Evolutionary conservation across 2,329 filamentous ascomycete species (phyloP).

Genomic region (Phialophora macrospora): DNA sequence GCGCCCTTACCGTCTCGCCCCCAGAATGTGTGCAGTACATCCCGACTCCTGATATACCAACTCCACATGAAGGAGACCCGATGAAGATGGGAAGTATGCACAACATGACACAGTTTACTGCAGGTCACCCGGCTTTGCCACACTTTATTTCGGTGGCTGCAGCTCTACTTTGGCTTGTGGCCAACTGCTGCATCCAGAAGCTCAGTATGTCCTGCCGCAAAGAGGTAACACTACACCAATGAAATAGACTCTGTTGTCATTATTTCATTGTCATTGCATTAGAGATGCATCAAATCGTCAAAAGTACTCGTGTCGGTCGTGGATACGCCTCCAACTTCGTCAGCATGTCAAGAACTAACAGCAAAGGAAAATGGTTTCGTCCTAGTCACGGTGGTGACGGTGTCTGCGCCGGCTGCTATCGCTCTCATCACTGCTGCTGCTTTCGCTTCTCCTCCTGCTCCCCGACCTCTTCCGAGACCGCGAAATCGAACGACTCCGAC

Average conservation of each 20-base stretch:
- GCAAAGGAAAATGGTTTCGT: not conserved
- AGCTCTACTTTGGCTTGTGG: not conserved
- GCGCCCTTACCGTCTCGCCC: not conserved
- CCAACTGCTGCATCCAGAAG: not conserved
- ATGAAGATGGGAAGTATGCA: conserved; percentile 7
- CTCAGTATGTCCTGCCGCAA: not conserved
- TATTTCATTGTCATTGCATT: not conserved
- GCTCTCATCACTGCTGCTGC: conserved; percentile 31
- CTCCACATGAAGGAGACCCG: conserved; percentile 4
- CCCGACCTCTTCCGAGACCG: conserved; percentile 23
- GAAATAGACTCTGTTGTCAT: not conserved
- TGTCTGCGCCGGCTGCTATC: conserved; percentile 33
- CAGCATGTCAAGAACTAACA: not conserved
- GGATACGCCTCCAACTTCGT: conserved; percentile 1
- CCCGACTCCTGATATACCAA: conserved; percentile 14
- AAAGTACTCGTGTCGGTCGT: not conserved
- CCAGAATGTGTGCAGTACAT: not conserved
- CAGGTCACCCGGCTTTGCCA: conserved; percentile 16
- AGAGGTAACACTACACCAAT: not conserved
- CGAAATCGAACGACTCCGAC: conserved; percentile 25
- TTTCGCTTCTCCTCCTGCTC: conserved; percentile 26
- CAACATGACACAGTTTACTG: not conserved
- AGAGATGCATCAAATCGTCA: not conserved
- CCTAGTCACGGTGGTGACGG: conserved; percentile 24
- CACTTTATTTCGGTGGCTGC: conserved; percentile 24